Conservation (phyloP, 2,329 filamentous ascomycete genomes). For the Calonectria henricotiae region DNA sequence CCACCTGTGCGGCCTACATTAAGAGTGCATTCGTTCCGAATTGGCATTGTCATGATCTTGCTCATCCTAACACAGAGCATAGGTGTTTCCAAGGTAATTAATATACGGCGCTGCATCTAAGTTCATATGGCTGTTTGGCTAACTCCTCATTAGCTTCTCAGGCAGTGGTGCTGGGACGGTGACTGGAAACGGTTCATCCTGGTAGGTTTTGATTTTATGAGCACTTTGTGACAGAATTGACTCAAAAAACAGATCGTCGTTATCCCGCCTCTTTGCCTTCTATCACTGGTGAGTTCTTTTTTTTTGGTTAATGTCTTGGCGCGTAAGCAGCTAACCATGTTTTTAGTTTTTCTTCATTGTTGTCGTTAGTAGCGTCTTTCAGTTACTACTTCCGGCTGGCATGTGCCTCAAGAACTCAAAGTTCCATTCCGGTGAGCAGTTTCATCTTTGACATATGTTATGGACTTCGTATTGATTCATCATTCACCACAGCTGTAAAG, state of each 20-base stretch:
- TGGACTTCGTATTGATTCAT: not conserved
- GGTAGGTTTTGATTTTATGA: slow-evolving; percentile 7
- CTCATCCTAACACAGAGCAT: slow-evolving; percentile 50
- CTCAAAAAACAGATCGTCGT: slow-evolving; percentile 34
- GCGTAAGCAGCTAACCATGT: not conserved
- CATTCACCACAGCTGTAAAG: slow-evolving; percentile 43
- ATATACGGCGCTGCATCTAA: not conserved
- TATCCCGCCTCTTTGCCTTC: slow-evolving; percentile 41
- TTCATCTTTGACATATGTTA: not conserved
- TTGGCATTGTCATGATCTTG: slow-evolving; percentile 51
- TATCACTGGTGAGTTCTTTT: slow-evolving; percentile 40
- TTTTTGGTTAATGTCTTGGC: too few relatives aligned
- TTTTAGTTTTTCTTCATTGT: slow-evolving; percentile 52
- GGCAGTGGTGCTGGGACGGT: slow-evolving; percentile 48
- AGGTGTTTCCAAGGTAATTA: slow-evolving; percentile 49
- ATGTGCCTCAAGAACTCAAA: slow-evolving; percentile 51
- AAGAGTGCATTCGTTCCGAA: slow-evolving; percentile 48
- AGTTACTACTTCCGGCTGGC: slow-evolving; percentile 48
- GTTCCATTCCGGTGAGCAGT: slow-evolving; percentile 47
- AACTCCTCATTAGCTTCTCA: slow-evolving; percentile 33
- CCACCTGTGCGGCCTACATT: slow-evolving; percentile 45
- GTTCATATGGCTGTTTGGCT: not conserved
- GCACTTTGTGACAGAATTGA: not conserved
- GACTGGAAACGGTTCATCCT: slow-evolving; percentile 44
- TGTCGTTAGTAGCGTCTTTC: slow-evolving; percentile 49